Conservation (phyloP, 1,139 yeast species). For the Meyerozyma smithsonii region DNA sequence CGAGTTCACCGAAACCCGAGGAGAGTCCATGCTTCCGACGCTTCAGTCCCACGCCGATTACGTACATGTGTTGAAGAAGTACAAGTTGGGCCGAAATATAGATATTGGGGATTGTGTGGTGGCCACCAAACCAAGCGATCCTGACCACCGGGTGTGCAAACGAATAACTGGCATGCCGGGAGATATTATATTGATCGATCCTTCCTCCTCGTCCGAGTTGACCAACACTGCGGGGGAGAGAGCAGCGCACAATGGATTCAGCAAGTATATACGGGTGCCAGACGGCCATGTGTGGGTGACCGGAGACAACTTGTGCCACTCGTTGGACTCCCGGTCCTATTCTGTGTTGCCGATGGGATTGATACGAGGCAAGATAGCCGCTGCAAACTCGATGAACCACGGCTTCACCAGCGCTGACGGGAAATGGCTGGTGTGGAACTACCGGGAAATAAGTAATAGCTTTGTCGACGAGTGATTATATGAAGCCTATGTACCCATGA, state of each 20-base stretch:
- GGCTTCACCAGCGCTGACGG: constrained; percentile 25
- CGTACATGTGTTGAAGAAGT: constrained; percentile 68
- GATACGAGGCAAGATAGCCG: constrained; percentile 83
- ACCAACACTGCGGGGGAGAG: constrained; percentile 34
- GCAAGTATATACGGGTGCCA: constrained; percentile 65
- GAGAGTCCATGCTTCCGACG: constrained; percentile 96
- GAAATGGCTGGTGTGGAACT: constrained; percentile 44
- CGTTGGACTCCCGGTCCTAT: constrained; percentile 88
- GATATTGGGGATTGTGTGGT: constrained; percentile 84
- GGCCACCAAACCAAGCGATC: constrained; percentile 87
- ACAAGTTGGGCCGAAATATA: constrained; percentile 54
- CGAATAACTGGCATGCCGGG: constrained; percentile 97
- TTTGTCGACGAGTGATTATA: constrained; percentile 17
- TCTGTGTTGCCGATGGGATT: constrained; percentile 85
- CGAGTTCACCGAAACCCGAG: constrained; percentile 79
- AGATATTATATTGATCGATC: constrained; percentile 75
- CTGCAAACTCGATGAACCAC: constrained; percentile 45
- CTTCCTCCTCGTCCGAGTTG: constrained; percentile 55
- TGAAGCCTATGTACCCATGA: not conserved
- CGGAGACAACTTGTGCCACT: constrained; percentile 85
- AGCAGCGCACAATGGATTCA: constrained; percentile 40
- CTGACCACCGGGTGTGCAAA: constrained; percentile 81
- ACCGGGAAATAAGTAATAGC: constrained; percentile 49
- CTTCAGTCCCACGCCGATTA: constrained; percentile 69
- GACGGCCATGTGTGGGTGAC: constrained; percentile 97